Conservation (phyloP, 805 yeast species). For the Candida boleticola region DNA sequence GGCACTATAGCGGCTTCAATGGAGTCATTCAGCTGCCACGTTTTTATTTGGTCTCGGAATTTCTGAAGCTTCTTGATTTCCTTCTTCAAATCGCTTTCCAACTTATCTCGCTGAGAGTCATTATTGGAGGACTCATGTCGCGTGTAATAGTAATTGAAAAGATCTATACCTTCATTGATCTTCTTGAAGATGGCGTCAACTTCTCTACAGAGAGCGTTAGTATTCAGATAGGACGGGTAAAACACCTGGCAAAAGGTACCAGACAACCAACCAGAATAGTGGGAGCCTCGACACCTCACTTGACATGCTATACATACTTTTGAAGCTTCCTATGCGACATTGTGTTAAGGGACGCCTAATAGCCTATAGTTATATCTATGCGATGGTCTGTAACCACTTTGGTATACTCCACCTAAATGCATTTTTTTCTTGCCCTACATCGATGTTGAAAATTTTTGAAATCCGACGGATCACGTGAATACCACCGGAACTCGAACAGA, state of each 20-base stretch:
- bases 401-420: constrained; percentile 2
- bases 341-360: too few species aligned
- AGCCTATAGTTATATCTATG: too few species aligned
- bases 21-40: constrained; percentile 40
- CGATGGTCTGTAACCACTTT: background rate
- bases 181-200: constrained; percentile 43
- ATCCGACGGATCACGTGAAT: constrained; percentile 10
- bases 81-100: constrained; percentile 43
- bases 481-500: constrained; percentile 9
- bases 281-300: too few species aligned
- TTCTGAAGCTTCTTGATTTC: constrained; percentile 46
- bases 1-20: constrained; percentile 26
- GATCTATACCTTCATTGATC: constrained; percentile 44
- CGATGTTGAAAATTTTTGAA: constrained; percentile 12
- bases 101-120: constrained; percentile 44
- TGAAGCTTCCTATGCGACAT: constrained; percentile 36
- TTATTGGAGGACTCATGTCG: constrained; percentile 39
- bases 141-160: constrained; percentile 43
- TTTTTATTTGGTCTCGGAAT: constrained; percentile 44
- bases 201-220: constrained; percentile 23
- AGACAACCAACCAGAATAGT: too few species aligned
- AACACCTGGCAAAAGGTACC: background rate
- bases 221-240: background rate
- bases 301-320: constrained; percentile 35
- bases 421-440: constrained; percentile 4